phyloP scores from a whole-genome alignment of 2,329 filamentous ascomycete genomes.

The Teratosphaeria viscida region DNA sequence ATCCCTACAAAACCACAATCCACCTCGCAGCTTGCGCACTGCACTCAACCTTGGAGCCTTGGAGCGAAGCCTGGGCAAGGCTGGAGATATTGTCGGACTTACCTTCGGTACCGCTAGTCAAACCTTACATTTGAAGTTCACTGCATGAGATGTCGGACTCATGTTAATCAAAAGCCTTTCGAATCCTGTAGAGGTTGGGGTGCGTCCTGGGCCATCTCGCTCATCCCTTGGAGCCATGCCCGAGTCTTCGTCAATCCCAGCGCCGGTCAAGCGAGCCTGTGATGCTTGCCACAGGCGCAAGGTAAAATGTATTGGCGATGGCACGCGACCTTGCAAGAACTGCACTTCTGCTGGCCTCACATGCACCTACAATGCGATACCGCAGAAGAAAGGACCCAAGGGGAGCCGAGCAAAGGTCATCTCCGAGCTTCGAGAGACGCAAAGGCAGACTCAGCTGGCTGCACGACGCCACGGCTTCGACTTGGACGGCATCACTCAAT shows the following conservation, averaged over 20 bases:
- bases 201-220: not conserved
- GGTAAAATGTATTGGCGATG: slow-evolving; percentile 43
- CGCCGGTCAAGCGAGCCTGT: slow-evolving; percentile 20
- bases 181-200: not conserved
- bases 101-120: not conserved
- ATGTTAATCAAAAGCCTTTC: not conserved
- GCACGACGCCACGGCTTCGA: slow-evolving; percentile 28
- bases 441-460: slow-evolving; percentile 35
- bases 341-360: slow-evolving; percentile 48
- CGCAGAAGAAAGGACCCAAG: slow-evolving; percentile 55
- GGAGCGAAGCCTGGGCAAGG: not conserved
- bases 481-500: slow-evolving; percentile 31
- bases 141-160: not conserved
- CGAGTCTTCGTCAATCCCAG: slow-evolving; percentile 7
- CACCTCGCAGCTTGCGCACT: not conserved
- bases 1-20: not conserved
- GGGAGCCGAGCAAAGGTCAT: slow-evolving; percentile 53
- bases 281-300: slow-evolving; percentile 38
- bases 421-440: slow-evolving; percentile 48
- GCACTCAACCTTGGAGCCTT: not conserved
- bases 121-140: not conserved
- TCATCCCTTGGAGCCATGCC: slow-evolving; percentile 1
- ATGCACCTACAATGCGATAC: slow-evolving; percentile 56
- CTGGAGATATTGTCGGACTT: not conserved
- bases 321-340: slow-evolving; percentile 48